Conservation (phyloP, 2,329 filamentous ascomycete genomes). For the Aspergillus sp. region DNA sequence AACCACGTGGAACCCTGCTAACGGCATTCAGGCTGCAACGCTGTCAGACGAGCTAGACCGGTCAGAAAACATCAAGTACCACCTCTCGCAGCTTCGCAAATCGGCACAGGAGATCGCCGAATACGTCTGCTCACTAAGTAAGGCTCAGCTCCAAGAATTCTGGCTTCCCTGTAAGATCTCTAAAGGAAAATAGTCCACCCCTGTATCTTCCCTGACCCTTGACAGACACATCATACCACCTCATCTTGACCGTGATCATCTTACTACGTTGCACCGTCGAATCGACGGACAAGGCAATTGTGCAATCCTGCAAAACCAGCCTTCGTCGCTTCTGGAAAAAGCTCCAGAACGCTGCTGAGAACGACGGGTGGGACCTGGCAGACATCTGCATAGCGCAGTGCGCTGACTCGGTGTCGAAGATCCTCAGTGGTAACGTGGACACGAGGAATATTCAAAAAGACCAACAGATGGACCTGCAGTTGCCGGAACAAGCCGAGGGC, state of each 20-base stretch:
- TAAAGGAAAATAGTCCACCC: background rate
- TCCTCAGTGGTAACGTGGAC: background rate
- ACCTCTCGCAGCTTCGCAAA: conserved; percentile 21
- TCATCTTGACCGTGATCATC: conserved; percentile 22
- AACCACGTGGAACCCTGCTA: background rate
- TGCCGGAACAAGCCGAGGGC: background rate
- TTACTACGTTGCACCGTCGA: conserved; percentile 19
- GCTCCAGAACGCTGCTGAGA: conserved; percentile 12
- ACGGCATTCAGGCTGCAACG: conserved; percentile 8
- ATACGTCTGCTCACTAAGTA: conserved; percentile 21
- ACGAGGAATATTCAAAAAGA: background rate
- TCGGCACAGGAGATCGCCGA: conserved; percentile 23
- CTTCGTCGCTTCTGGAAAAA: conserved; percentile 11
- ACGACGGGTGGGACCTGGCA: conserved; percentile 20
- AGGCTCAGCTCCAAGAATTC: conserved; percentile 22
- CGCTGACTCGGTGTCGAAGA: conserved; percentile 16
- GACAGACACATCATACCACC: conserved; percentile 29
- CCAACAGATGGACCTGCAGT: background rate
- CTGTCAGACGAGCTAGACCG: conserved; percentile 34
- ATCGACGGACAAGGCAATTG: conserved; percentile 11
- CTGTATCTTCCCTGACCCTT: too few species aligned
- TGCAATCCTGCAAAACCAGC: conserved; percentile 14
- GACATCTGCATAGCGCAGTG: conserved; percentile 20
- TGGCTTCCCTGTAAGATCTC: conserved; percentile 28
- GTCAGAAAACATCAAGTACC: conserved; percentile 14